Evolutionary conservation across 257 asterid species (phyloP), one percentile per base, ranked within the genome.

Genomic region (Cynanchum wilfordii): DNA sequence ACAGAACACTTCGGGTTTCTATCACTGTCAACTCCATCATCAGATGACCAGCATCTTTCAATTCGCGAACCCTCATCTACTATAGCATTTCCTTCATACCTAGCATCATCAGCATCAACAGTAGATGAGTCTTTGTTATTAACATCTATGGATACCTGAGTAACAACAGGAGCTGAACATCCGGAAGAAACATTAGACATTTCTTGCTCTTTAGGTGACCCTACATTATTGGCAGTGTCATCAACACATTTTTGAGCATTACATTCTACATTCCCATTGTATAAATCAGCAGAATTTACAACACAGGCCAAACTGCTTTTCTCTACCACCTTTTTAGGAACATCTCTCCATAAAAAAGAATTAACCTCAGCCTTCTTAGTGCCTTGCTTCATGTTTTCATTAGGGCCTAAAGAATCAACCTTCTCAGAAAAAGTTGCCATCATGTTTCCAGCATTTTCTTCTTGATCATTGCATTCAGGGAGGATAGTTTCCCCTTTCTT

Each of bases 271-370:
- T 62, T 36, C 50, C 50, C 27, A 64, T 64, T 64, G 69, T 24
- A 64, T 36, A 50, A 64, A 64, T 64, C 69, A 64, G 27, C 29
- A 64, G 27, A 64, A 36, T 36, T 64, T 36, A 36, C 69, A 64
- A 20, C 69, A 36, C 27, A 36, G 29, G 27, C 49, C 69, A 64
- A 64, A 64, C 50, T 64, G 29, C 83, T 72, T 47, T 75, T 76
- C 70, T 36, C 73, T 15, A 57, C 71, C 77, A 59, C 73, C 52
- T 77, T 82, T 66, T 81, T 78, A 10, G 94, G 89, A 78, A 83
- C 94, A 81, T 84, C 87, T 75, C 83, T 81, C 90, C 90, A 83
- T 70, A 80, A 80, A 76, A 76, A 83, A 73, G 82, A 78, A 76
- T 71, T 81, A 44, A 78, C 79, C 74, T 84, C 81, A 72, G 74